Base-by-base conservation (phyloP, 768 basidiomycete genomes). In the Tulasnella sp. region DNA sequence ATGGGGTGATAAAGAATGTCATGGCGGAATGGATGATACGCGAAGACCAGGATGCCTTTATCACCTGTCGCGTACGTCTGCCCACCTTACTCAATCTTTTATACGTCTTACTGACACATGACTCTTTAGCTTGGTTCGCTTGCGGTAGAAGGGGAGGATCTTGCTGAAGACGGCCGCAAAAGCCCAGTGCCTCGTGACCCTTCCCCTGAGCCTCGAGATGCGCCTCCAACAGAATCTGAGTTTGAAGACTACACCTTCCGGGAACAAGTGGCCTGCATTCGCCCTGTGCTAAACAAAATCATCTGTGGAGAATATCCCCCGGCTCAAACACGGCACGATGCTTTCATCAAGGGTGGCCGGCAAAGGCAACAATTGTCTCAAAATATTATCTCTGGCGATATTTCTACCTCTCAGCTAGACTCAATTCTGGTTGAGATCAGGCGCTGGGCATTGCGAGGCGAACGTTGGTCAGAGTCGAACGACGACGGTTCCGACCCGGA, bases 401-500 rank as follows among this genome's bases (percentile, higher is more conserved):
- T 76, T 34, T 71, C 58, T 6, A 58, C 58, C 19, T 37, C 54
- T 67, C 58, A 76, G 22, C 38, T 76, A 7, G 25, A 67, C 42
- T 22, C 36, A 17, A 64, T 76, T 34, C 34, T 45, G 40, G 15
- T 39, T n/a, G 74, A 76, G 67, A 69, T 76, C 31, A 31, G 74
- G 64, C 38, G 74, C 34, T 76, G 74, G 74, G 74, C 74, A n/a
- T 37, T 76, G 37, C 58, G 74, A 14, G 74, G 74, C n/a, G 74
- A 76, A 36, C 58, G 74, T 37, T 76, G 74, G 74, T 25, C 58
- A 19, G 52, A 22, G 7, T 34, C 31, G n/a, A 49, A 42, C 49
- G 72, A 74, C 3, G n/a, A 12, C 71, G 45, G n/a, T n/a, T n/a
- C 29, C 15, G 9, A 49, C 22, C 22, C 72, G 3, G 72, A 54